These are phyloP conservation scores for Diplogelasinospora grovesii DNA, from an alignment of 495 filamentous ascomycete species.

Conservation along the genomic window DNA sequence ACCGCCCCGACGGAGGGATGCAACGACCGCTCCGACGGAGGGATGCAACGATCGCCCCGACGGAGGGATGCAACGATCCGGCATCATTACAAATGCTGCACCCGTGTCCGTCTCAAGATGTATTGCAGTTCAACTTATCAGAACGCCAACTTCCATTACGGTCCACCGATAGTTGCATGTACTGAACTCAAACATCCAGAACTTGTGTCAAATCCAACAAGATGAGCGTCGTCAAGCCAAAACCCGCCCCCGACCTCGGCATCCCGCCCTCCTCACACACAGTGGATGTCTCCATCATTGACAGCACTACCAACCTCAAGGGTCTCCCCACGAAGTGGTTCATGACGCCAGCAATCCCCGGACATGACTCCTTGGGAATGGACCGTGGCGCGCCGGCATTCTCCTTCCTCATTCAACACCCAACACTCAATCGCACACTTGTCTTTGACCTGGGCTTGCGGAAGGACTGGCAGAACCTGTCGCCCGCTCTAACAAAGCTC, in stretches of 20 bases:
- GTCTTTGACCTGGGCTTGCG: slow-evolving; percentile 55
- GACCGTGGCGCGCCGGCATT: slow-evolving; percentile 39
- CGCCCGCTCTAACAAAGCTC: slow-evolving; percentile 26
- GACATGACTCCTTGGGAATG: slow-evolving; percentile 35
- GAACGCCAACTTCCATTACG: too few species aligned
- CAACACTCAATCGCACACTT: slow-evolving; percentile 30
- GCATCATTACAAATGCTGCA: too few species aligned
- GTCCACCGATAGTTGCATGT: too few species aligned
- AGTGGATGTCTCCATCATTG: slow-evolving; percentile 50
- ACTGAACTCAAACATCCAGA: too few species aligned
- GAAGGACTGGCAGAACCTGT: slow-evolving; percentile 43
- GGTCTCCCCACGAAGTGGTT: slow-evolving; percentile 27
- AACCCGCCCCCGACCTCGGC: slow-evolving; percentile 29
- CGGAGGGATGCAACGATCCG: too few species aligned
- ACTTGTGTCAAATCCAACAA: not conserved
- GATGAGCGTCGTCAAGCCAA: not conserved
- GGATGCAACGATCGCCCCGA: too few species aligned
- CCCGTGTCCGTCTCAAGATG: too few species aligned
- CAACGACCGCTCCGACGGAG: too few species aligned
- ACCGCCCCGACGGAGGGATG: too few species aligned
- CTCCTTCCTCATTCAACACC: slow-evolving; percentile 50
- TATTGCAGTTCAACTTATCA: too few species aligned
- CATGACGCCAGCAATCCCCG: slow-evolving; percentile 36
- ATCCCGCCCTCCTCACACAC: slow-evolving; percentile 42
- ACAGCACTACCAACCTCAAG: slow-evolving; percentile 37